A percentile compares a stretch with the other conserved stretches of the same genome.
Evolutionary conservation across 495 filamentous ascomycete species (phyloP).

Genomic region (Xylona heveae): DNA sequence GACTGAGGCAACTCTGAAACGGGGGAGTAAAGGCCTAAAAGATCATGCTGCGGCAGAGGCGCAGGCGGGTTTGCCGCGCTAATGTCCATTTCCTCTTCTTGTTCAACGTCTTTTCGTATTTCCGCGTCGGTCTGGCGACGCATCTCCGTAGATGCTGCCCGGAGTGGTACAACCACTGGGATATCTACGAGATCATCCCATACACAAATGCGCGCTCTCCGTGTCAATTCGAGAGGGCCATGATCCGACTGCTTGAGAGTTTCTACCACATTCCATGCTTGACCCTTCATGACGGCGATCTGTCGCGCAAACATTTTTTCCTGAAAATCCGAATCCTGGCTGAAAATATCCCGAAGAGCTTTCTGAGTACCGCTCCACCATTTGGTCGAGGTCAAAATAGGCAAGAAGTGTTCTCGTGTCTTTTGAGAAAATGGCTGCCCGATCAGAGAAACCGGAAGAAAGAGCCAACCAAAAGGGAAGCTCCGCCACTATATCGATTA

Average conservation of each 20-base stretch:
- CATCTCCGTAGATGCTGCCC: constrained; percentile 53
- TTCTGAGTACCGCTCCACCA: constrained; percentile 96
- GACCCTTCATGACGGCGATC: constrained; percentile 96
- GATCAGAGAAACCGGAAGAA: constrained; percentile 88
- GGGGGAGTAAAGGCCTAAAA: constrained; percentile 48
- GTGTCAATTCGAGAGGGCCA: constrained; percentile 80
- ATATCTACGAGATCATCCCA: constrained; percentile 98
- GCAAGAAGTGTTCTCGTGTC: constrained; percentile 83
- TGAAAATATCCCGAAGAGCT: constrained; percentile 62
- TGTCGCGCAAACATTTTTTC: constrained; percentile 95
- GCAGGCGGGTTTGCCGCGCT: constrained; percentile 44
- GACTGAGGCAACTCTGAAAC: constrained; percentile 49
- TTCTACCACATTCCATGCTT: constrained; percentile 98
- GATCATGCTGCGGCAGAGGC: constrained; percentile 36
- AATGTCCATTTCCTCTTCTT: constrained; percentile 90
- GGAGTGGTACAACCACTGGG: constrained; percentile 78
- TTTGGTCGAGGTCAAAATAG: constrained; percentile 71
- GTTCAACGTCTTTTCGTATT: constrained; percentile 24
- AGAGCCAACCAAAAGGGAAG: constrained; percentile 97
- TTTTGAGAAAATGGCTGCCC: constrained; percentile 88
- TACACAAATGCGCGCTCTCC: constrained; percentile 76
- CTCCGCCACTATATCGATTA: constrained; percentile 40
- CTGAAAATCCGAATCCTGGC: constrained; percentile 85
- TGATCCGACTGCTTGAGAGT: constrained; percentile 83
- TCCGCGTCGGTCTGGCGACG: constrained; percentile 33